phyloP scores from a whole-genome alignment of 805 yeast species.

The Zygotorulaspora danielsina region DNA sequence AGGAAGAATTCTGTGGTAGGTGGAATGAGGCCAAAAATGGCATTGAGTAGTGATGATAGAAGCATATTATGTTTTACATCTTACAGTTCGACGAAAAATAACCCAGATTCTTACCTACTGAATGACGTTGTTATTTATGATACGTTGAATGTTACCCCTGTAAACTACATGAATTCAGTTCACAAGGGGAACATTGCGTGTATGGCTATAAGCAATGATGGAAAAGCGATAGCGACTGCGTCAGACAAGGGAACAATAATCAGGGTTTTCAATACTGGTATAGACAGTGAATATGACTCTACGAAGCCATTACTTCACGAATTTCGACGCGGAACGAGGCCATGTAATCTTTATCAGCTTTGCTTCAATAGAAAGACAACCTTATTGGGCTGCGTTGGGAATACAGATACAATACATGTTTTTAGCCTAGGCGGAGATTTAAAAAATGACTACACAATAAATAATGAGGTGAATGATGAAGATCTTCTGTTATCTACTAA shows the following conservation, averaged over 20 bases:
- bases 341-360: conserved; percentile 64
- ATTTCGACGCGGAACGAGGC: conserved; percentile 70
- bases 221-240: conserved; percentile 58
- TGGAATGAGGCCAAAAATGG: conserved; percentile 22
- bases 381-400: conserved; percentile 73
- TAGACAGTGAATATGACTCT: conserved; percentile 36
- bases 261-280: conserved; percentile 55
- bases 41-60: conserved; percentile 31
- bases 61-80: conserved; percentile 33
- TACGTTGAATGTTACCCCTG: conserved; percentile 64
- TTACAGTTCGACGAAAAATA: conserved; percentile 23
- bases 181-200: conserved; percentile 33
- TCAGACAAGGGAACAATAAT: conserved; percentile 69
- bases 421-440: conserved; percentile 56
- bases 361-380: conserved; percentile 59
- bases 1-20: conserved; percentile 17
- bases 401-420: conserved; percentile 86
- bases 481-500: conserved; percentile 12
- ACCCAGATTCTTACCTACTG: conserved; percentile 45
- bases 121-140: conserved; percentile 68
- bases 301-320: conserved; percentile 39
- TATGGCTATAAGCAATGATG: conserved; percentile 51
- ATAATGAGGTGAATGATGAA: conserved; percentile 13
- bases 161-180: conserved; percentile 42
- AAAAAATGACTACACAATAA: conserved; percentile 1